phyloP scores from a whole-genome alignment of 2,329 filamentous ascomycete species.

The Pseudogymnoascus sp. region DNA sequence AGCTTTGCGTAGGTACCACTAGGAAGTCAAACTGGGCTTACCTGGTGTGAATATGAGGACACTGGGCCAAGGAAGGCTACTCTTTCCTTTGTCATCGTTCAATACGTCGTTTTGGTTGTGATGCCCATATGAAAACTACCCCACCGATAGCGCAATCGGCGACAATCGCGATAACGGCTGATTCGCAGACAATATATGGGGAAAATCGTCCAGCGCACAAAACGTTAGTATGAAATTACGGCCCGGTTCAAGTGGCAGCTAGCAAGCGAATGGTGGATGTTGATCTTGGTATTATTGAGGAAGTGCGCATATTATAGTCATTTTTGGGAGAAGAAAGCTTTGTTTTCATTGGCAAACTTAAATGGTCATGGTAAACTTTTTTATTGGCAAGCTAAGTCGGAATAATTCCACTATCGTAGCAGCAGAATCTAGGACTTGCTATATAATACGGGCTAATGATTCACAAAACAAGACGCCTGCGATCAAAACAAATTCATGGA shows the following conservation, averaged over 20 bases:
- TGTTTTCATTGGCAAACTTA: not conserved
- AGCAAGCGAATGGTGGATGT: not conserved
- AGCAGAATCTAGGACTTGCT: not conserved
- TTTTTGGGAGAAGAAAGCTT: not conserved
- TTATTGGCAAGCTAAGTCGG: slow-evolving; percentile 5
- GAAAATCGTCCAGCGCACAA: not conserved
- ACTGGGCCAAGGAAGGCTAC: slow-evolving; percentile 54
- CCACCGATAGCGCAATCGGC: slow-evolving; percentile 5
- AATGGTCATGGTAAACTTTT: slow-evolving; percentile 1
- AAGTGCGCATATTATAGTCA: not conserved
- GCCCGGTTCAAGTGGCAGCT: not conserved
- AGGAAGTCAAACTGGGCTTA: slow-evolving; percentile 25
- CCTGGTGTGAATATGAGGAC: slow-evolving; percentile 63
- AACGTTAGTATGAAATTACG: not conserved
- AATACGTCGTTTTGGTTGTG: not conserved
- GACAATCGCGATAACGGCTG: slow-evolving; percentile 3
- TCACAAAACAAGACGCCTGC: slow-evolving; percentile 9
- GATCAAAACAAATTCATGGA: slow-evolving; percentile 9
- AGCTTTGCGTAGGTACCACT: slow-evolving; percentile 22
- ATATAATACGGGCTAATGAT: slow-evolving; percentile 6
- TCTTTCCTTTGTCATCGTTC: slow-evolving; percentile 12
- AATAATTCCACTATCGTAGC: not conserved
- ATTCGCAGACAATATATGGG: not conserved
- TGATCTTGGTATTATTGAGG: not conserved
- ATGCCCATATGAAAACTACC: slow-evolving; percentile 8